Percentiles rank a stretch among this genome's conserved stretches.
Evolutionary conservation across 345 rosid genomes (phyloP).

Genomic region (Salix purpurea): DNA sequence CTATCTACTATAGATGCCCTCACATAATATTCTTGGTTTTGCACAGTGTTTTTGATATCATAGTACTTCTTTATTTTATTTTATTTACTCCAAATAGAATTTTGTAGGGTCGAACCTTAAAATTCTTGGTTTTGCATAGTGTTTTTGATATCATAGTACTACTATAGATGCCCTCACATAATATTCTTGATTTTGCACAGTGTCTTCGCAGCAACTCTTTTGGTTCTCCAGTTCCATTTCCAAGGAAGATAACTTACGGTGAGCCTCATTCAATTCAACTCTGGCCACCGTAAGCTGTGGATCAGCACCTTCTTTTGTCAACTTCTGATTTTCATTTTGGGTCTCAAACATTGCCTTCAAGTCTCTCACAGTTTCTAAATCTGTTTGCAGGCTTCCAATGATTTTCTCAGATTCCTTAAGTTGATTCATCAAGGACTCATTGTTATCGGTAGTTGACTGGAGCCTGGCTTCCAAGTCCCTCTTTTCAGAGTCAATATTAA

Average conservation of each 20-base stretch:
- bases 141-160: too few species aligned
- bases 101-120: too few species aligned
- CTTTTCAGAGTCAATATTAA: too few species aligned
- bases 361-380: constrained; percentile 33
- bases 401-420: constrained; percentile 39
- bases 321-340: constrained; percentile 37
- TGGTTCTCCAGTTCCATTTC: constrained; percentile 15
- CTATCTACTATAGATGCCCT: too few species aligned
- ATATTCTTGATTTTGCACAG: too few species aligned
- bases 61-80: too few species aligned
- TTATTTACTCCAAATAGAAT: too few species aligned
- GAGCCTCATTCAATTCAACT: constrained; percentile 35
- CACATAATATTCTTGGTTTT: too few species aligned
- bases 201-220: too few species aligned
- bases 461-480: constrained; percentile 31
- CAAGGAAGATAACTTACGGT: constrained; percentile 27
- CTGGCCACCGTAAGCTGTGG: constrained; percentile 32
- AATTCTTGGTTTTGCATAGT: too few species aligned
- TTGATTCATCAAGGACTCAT: constrained; percentile 25
- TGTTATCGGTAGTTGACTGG: constrained; percentile 25
- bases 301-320: constrained; percentile 32
- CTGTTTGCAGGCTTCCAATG: constrained; percentile 31
- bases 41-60: too few species aligned
- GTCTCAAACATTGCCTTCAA: constrained; percentile 31
- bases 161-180: too few species aligned